phyloP scores from a whole-genome alignment of 495 filamentous ascomycete species.

The Podospora fimiseda region DNA sequence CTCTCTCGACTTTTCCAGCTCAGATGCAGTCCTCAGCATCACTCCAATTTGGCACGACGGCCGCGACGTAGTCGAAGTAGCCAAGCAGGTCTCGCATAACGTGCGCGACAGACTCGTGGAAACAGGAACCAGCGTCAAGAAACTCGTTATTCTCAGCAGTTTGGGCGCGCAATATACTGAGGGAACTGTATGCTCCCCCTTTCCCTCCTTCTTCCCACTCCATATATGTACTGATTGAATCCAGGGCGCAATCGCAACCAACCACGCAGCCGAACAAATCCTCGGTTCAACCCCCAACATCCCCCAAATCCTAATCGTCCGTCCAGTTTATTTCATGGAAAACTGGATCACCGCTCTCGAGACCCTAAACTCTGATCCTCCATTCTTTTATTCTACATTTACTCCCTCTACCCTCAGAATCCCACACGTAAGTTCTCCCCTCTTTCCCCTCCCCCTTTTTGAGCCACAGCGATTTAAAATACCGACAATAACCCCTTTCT shows the following conservation, averaged over 20 bases:
- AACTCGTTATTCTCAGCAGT: conserved; percentile 15
- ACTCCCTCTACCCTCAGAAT: conserved; percentile 13
- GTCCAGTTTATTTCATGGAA: conserved; percentile 24
- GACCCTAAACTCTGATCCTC: conserved; percentile 4
- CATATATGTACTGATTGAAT: neutral
- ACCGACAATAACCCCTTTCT: neutral
- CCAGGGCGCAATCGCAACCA: conserved; percentile 21
- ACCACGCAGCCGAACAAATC: conserved; percentile 17
- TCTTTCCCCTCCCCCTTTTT: neutral
- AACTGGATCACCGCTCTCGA: conserved; percentile 16
- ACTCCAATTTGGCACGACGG: neutral
- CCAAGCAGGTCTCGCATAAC: neutral
- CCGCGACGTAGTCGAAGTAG: neutral
- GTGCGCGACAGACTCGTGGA: neutral
- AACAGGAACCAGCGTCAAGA: neutral
- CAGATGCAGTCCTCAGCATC: neutral
- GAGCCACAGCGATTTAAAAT: neutral
- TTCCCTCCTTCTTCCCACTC: neutral
- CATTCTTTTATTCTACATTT: conserved; percentile 19
- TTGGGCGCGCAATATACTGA: conserved; percentile 22
- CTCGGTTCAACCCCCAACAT: neutral
- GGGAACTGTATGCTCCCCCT: conserved; percentile 11
- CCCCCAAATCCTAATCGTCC: conserved; percentile 19
- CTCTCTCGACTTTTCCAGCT: neutral
- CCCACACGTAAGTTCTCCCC: conserved; percentile 13